A percentile compares a stretch with the other conserved stretches of the same genome.
Conservation (phyloP, 2,329 filamentous ascomycete species). For the Trichoderma sp. region DNA sequence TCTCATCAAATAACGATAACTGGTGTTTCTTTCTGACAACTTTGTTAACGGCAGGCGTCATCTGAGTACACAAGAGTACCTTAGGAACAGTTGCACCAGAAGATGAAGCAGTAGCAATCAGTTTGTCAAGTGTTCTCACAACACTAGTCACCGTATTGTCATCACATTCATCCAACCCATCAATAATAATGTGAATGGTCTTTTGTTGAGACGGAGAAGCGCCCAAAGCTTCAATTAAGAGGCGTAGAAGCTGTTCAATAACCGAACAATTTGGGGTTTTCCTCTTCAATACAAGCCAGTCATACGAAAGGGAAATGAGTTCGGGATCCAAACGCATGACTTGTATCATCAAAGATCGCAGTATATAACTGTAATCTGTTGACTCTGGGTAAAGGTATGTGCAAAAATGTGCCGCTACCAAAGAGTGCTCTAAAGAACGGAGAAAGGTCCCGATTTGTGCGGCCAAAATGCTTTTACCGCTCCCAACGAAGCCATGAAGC, state of each 20-base stretch:
- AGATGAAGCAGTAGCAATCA: neutral
- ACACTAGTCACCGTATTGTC: neutral
- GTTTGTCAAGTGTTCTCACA: neutral
- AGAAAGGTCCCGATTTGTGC: conserved; percentile 32
- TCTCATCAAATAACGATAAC: neutral
- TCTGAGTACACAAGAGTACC: neutral
- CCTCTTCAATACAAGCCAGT: conserved; percentile 23
- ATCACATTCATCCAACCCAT: conserved; percentile 8
- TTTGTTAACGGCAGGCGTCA: neutral
- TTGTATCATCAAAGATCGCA: conserved; percentile 33
- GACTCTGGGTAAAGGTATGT: conserved; percentile 32
- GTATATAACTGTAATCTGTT: conserved; percentile 32
- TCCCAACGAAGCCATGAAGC: conserved; percentile 35
- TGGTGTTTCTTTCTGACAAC: neutral
- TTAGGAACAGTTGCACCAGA: neutral
- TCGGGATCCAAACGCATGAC: conserved; percentile 24
- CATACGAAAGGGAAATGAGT: conserved; percentile 26
- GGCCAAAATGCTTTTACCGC: conserved; percentile 37
- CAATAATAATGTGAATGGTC: neutral
- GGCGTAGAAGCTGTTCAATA: neutral
- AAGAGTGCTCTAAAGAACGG: neutral
- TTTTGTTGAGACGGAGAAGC: neutral
- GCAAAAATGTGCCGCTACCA: conserved; percentile 36
- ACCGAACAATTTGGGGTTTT: neutral
- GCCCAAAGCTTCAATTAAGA: neutral